Evolutionary conservation across 108 stramenopile species (phyloP).

Genomic region (Cyclotella baltica): DNA sequence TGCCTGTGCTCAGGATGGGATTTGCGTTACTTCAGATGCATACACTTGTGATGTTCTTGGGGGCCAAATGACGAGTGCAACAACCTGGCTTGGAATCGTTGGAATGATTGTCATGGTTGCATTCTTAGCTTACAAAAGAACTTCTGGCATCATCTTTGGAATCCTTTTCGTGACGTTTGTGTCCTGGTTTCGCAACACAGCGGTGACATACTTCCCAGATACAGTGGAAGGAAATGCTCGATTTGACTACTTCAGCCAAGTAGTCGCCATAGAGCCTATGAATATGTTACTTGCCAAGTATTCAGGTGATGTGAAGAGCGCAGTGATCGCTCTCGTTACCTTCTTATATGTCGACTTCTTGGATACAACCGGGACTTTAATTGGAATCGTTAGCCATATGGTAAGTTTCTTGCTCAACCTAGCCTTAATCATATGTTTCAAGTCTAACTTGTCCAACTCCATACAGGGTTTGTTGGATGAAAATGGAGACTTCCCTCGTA

Average conservation of each 20-base stretch:
- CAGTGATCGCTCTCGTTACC: constrained; percentile 61
- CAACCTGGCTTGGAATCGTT: constrained; percentile 67
- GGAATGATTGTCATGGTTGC: constrained; percentile 65
- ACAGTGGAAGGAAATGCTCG: constrained; percentile 53
- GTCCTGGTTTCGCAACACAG: constrained; percentile 68
- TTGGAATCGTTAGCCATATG: background rate
- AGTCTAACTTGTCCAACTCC: too few species aligned
- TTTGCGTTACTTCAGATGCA: constrained; percentile 57
- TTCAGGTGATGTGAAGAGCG: constrained; percentile 42
- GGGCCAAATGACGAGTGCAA: constrained; percentile 57
- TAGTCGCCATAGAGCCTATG: constrained; percentile 53
- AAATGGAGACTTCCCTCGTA: constrained; percentile 70
- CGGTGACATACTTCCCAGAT: constrained; percentile 67
- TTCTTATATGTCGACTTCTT: constrained; percentile 70
- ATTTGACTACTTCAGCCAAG: constrained; percentile 69
- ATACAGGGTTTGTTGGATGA: constrained; percentile 52
- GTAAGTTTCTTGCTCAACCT: too few species aligned
- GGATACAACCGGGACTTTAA: constrained; percentile 49
- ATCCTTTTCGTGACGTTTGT: constrained; percentile 65
- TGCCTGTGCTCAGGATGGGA: constrained; percentile 36
- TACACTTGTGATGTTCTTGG: constrained; percentile 77
- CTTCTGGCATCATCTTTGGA: constrained; percentile 58
- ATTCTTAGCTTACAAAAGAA: constrained; percentile 44
- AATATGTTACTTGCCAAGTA: constrained; percentile 49
- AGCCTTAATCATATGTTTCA: too few species aligned